Conservation (phyloP, 2,329 filamentous ascomycete species). For the Penicillium oxalicum region DNA sequence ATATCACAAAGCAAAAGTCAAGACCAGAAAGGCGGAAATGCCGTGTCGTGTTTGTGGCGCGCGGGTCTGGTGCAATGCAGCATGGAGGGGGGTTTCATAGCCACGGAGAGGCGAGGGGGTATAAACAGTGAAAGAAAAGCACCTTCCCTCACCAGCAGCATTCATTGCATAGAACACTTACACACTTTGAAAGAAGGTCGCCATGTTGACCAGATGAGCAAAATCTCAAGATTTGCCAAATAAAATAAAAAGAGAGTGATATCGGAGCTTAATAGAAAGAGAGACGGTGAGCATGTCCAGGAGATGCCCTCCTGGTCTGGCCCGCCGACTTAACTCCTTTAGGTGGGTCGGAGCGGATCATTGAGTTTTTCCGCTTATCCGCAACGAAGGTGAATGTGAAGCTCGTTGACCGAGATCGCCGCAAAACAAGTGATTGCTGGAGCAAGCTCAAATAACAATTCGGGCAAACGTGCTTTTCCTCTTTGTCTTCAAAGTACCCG, state of each 20-base stretch:
- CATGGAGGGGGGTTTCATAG: slow-evolving; percentile 8
- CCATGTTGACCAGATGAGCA: slow-evolving; percentile 30
- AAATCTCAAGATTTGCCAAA: background rate
- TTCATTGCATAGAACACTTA: slow-evolving; percentile 29
- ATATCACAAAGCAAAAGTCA: slow-evolving; percentile 3
- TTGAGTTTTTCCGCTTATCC: slow-evolving; percentile 10
- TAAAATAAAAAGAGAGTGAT: background rate
- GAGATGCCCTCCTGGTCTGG: slow-evolving; percentile 16
- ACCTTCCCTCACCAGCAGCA: background rate
- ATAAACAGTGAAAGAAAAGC: slow-evolving; percentile 6
- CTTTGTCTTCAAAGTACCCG: too few relatives aligned
- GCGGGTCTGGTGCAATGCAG: slow-evolving; percentile 15
- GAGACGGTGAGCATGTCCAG: slow-evolving; percentile 11
- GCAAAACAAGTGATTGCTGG: background rate
- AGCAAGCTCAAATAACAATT: background rate
- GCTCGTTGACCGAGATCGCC: background rate
- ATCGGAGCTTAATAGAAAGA: background rate
- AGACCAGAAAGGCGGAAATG: slow-evolving; percentile 7
- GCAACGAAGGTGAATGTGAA: slow-evolving; percentile 1
- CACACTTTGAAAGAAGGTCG: slow-evolving; percentile 47
- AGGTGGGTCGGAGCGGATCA: slow-evolving; percentile 22
- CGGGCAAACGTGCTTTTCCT: background rate
- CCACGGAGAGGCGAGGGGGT: slow-evolving; percentile 11
- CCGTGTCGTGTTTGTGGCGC: slow-evolving; percentile 18
- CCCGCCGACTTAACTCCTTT: slow-evolving; percentile 16